Percentiles rank a stretch among this genome's conserved stretches.
Conservation (phyloP, 2,329 filamentous ascomycete genomes). For the Xylaria sp. region DNA sequence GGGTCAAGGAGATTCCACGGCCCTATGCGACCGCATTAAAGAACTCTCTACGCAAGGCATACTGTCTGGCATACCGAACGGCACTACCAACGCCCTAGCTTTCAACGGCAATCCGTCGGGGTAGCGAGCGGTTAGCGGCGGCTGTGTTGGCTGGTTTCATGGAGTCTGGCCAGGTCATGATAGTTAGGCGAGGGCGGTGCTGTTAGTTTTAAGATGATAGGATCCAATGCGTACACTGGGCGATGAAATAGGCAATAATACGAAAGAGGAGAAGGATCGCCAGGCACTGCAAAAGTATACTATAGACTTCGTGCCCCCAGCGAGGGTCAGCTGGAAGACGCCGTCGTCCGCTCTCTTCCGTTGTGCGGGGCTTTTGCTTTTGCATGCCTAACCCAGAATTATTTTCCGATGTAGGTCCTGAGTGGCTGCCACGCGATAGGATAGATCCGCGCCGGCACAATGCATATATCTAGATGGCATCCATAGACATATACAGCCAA, state of each 20-base stretch:
- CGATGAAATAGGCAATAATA: background rate
- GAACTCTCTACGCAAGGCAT: slow-evolving; percentile 31
- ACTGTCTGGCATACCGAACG: slow-evolving; percentile 25
- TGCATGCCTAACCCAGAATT: background rate
- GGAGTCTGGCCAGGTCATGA: background rate
- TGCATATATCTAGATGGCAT: background rate
- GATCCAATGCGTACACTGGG: background rate
- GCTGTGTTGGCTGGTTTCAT: background rate
- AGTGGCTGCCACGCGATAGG: slow-evolving; percentile 20
- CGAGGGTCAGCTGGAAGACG: slow-evolving; percentile 11
- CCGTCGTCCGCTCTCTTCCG: slow-evolving; percentile 1
- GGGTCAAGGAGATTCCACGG: slow-evolving; percentile 17
- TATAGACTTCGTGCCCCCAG: background rate
- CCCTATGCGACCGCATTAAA: slow-evolving; percentile 37
- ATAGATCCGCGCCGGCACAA: slow-evolving; percentile 2
- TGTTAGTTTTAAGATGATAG: background rate
- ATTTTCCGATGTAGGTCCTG: background rate
- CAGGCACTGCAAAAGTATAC: background rate
- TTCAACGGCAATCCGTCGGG: slow-evolving; percentile 36
- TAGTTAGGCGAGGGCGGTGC: slow-evolving; percentile 7
- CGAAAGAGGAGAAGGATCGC: background rate
- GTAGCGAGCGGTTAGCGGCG: background rate
- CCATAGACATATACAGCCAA: background rate
- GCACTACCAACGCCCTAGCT: slow-evolving; percentile 37
- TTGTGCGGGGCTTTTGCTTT: background rate